Percentiles rank a stretch among this genome's conserved stretches.
Evolutionary conservation across 495 filamentous ascomycete genomes (phyloP).

Genomic region (Xylaria cubensis): DNA sequence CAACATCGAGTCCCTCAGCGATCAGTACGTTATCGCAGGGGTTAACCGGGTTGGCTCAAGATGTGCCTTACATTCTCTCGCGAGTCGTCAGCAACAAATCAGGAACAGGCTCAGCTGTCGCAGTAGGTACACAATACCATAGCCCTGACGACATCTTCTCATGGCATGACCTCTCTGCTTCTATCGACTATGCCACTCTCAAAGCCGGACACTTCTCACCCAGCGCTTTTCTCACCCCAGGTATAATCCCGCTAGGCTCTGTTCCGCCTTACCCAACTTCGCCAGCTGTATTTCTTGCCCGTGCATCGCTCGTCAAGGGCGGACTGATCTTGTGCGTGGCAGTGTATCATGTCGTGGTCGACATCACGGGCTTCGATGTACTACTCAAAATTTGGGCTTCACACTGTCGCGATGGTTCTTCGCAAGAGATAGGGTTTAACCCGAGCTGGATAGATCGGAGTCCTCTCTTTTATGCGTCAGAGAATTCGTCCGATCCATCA

Average conservation of each 20-base stretch:
- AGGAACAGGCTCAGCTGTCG: constrained; percentile 11
- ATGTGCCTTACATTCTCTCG: constrained; percentile 39
- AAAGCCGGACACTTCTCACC: constrained; percentile 35
- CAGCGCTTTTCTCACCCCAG: constrained; percentile 26
- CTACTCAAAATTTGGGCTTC: constrained; percentile 41
- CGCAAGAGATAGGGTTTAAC: constrained; percentile 28
- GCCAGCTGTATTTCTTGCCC: constrained; percentile 36
- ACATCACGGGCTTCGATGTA: constrained; percentile 39
- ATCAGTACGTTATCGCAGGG: constrained; percentile 28
- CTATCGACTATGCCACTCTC: constrained; percentile 32
- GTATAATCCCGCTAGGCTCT: constrained; percentile 32
- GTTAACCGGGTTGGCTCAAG: constrained; percentile 26
- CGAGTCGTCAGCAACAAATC: constrained; percentile 24
- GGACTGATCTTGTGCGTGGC: constrained; percentile 37
- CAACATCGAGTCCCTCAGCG: constrained; percentile 28
- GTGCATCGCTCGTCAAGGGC: constrained; percentile 33
- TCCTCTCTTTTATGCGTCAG: neutral
- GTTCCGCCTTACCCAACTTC: constrained; percentile 29
- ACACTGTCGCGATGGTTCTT: constrained; percentile 32
- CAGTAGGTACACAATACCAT: constrained; percentile 29
- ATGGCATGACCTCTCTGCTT: constrained; percentile 27
- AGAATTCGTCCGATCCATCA: neutral
- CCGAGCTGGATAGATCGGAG: constrained; percentile 32
- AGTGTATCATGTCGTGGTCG: constrained; percentile 38
- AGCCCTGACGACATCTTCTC: constrained; percentile 34